A percentile compares a stretch with the other conserved stretches of the same genome.
Evolutionary conservation across 2,329 filamentous ascomycete species (phyloP).

Genomic region (Exophiala alcalophila): DNA sequence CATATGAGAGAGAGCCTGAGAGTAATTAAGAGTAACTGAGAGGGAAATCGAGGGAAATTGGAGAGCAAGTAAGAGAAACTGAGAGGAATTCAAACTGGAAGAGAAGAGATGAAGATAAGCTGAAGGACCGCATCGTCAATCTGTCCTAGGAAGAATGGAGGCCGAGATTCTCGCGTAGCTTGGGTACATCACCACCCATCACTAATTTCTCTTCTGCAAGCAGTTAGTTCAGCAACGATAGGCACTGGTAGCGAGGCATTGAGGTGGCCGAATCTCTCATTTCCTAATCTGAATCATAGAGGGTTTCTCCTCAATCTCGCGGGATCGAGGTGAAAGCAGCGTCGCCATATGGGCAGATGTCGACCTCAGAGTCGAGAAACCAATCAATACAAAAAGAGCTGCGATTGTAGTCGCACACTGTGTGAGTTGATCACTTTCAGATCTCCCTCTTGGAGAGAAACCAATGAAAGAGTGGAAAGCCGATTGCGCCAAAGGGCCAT

Average conservation of each 20-base stretch:
- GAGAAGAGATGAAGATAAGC: no score
- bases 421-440: conserved; percentile 23
- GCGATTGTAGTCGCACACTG: conserved; percentile 36
- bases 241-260: conserved; percentile 22
- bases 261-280: conserved; percentile 47
- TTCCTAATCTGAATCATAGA: conserved; percentile 38
- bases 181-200: no score
- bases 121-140: background rate
- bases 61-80: no score
- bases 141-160: no score
- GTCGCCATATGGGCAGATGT: conserved; percentile 27
- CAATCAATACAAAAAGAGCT: conserved; percentile 32
- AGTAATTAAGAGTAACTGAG: no score
- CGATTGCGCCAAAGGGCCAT: conserved; percentile 37
- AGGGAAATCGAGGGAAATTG: no score
- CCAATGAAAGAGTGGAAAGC: conserved; percentile 31
- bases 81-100: no score
- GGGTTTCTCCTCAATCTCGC: conserved; percentile 25
- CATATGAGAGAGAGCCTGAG: no score
- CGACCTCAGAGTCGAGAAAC: conserved; percentile 26
- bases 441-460: conserved; percentile 25
- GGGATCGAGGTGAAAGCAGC: conserved; percentile 24
- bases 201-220: no score
- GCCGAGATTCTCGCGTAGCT: no score
- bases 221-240: no score